phyloP scores from a whole-genome alignment of 352 stramenopile genomes.

The Globisporangium splendens region DNA sequence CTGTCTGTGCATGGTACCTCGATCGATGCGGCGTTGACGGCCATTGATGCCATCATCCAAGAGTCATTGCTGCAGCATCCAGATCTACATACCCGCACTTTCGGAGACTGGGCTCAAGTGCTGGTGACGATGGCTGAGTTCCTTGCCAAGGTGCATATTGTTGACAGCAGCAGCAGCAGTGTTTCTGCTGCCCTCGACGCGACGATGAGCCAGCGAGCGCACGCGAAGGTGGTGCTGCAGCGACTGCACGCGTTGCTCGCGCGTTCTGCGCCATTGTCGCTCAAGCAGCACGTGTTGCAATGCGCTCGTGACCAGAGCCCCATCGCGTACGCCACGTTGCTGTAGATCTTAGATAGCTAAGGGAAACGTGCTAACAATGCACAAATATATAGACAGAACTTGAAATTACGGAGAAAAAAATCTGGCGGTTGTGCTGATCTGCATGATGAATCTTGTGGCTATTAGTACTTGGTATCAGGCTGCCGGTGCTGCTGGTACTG shows the following conservation, averaged over 20 bases:
- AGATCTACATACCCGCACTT: conserved; percentile 51
- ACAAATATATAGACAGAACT: background rate
- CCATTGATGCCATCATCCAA: conserved; percentile 32
- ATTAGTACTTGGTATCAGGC: conserved; percentile 14
- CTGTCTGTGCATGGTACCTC: too few species aligned
- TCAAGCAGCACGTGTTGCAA: conserved; percentile 43
- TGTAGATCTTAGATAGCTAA: conserved; percentile 16
- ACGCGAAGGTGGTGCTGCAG: conserved; percentile 12
- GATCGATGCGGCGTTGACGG: conserved; percentile 19
- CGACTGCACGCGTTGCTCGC: conserved; percentile 25
- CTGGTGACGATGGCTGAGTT: conserved; percentile 29
- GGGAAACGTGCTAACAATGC: background rate
- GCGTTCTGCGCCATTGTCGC: conserved; percentile 23
- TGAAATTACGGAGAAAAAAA: background rate
- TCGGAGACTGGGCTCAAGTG: conserved; percentile 44
- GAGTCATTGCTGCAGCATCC: conserved; percentile 36
- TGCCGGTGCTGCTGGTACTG: conserved; percentile 39
- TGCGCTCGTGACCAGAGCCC: conserved; percentile 3
- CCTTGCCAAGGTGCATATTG: conserved; percentile 13
- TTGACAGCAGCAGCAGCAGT: background rate
- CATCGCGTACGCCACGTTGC: conserved; percentile 18
- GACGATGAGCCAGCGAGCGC: conserved; percentile 9
- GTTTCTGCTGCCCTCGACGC: background rate
- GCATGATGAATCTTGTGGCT: background rate
- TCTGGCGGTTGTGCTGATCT: too few species aligned